phyloP scores from a whole-genome alignment of 345 rosid genomes.

The Gynandropsis gynandra region DNA sequence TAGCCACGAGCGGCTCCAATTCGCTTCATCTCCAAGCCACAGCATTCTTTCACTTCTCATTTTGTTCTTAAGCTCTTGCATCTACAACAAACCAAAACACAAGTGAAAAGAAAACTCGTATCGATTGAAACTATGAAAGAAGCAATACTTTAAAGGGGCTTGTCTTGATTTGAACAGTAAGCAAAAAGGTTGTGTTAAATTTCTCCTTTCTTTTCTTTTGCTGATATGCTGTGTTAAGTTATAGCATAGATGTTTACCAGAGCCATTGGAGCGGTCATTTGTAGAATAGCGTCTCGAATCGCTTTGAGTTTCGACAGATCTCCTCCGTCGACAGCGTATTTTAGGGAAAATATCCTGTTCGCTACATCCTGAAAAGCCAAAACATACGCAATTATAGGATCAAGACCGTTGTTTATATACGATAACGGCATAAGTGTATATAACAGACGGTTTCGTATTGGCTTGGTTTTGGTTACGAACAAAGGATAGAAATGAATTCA shows the following conservation, averaged over 20 bases:
- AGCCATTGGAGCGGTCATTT: conserved; percentile 26
- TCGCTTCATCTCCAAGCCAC: conserved; percentile 75
- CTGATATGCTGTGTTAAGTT: no score
- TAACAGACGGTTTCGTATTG: no score
- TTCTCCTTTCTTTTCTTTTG: no score
- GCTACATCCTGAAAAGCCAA: conserved; percentile 34
- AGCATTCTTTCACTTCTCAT: conserved; percentile 77
- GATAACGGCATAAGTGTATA: no score
- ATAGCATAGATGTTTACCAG: conserved; percentile 11
- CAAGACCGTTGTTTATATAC: no score
- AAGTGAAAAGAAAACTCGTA: conserved; percentile 3
- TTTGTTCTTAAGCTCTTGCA: conserved; percentile 65
- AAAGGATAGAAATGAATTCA: conserved; percentile 11
- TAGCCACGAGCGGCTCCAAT: conserved; percentile 89
- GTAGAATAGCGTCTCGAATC: conserved; percentile 45
- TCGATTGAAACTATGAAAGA: conserved; percentile 18
- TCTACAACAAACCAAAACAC: conserved; percentile 35
- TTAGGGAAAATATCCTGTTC: conserved; percentile 27
- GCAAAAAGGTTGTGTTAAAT: no score
- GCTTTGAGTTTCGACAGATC: conserved; percentile 41
- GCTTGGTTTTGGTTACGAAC: no score
- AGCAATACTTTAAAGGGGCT: background rate
- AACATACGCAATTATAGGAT: no score
- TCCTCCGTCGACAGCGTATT: conserved; percentile 36
- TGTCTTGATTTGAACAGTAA: no score